Percentiles rank a stretch among this genome's conserved stretches.
These are phyloP conservation scores for Suillus decipiens DNA, from an alignment of 768 basidiomycete species.

Conservation along the genomic window DNA sequence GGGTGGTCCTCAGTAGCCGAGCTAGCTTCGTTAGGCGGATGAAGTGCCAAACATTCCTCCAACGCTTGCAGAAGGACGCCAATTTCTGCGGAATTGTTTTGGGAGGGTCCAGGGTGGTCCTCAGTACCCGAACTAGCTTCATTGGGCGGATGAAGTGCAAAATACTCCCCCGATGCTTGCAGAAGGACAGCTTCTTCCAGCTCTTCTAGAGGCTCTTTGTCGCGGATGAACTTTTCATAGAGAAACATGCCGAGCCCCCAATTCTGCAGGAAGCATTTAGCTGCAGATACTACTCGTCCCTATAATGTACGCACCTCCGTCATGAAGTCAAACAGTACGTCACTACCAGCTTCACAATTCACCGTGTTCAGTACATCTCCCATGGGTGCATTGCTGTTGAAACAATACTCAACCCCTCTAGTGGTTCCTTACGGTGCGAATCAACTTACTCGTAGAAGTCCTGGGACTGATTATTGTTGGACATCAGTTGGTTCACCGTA, in stretches of 20 bases:
- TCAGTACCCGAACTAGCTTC: constrained; percentile 3
- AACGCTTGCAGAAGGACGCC: neutral
- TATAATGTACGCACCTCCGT: neutral
- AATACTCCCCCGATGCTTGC: constrained; percentile 3
- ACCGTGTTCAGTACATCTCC: too few species aligned
- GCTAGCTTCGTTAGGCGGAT: constrained; percentile 5
- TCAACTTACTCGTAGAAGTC: too few species aligned
- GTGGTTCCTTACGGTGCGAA: neutral
- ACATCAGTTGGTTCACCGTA: neutral
- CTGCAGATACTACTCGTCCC: neutral
- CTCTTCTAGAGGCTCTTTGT: neutral
- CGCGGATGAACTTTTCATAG: neutral
- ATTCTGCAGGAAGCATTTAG: neutral
- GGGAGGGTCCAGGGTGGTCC: constrained; percentile 6
- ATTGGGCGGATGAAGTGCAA: constrained; percentile 1
- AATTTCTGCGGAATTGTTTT: constrained; percentile 1
- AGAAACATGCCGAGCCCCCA: neutral
- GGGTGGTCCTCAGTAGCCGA: constrained; percentile 2
- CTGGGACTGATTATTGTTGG: neutral
- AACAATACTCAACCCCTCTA: neutral
- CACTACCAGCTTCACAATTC: neutral
- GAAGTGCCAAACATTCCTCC: constrained; percentile 7
- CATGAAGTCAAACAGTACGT: neutral
- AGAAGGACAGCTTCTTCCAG: neutral
- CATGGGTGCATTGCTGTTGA: neutral